Percentiles rank a stretch among this genome's conserved stretches.
Conservation (phyloP, 2,329 filamentous ascomycete species). For the Diaporthe amygdali region DNA sequence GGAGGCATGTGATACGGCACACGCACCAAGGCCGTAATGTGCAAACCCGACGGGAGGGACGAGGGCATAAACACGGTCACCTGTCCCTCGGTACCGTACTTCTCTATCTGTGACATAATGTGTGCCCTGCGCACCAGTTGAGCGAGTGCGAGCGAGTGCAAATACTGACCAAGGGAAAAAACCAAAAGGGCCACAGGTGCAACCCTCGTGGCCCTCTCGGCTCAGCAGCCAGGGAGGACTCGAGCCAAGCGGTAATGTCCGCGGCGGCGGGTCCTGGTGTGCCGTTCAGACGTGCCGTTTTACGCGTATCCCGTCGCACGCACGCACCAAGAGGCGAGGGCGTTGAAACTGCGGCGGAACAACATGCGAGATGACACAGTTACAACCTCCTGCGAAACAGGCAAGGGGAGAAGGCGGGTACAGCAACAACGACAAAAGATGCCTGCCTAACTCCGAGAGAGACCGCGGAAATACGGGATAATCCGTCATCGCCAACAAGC, state of each 20-base stretch:
- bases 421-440: not conserved
- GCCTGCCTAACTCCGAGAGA: no score
- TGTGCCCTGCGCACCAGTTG: not conserved
- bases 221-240: not conserved
- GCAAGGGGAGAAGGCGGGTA: not conserved
- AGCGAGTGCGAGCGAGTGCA: not conserved
- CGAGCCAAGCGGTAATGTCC: not conserved
- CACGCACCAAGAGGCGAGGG: not conserved
- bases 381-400: slow-evolving; percentile 4
- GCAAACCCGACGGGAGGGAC: slow-evolving; percentile 21
- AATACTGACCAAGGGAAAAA: not conserved
- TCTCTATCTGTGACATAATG: not conserved
- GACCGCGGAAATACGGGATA: slow-evolving; percentile 8
- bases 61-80: not conserved
- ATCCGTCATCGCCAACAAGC: no score
- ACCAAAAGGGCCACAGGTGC: slow-evolving; percentile 7
- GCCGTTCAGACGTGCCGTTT: not conserved
- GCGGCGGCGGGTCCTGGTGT: not conserved
- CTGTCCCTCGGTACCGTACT: not conserved
- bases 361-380: slow-evolving; percentile 2
- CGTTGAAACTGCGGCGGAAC: not conserved
- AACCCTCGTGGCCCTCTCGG: not conserved
- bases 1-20: not conserved
- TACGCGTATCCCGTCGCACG: not conserved
- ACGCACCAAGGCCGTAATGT: slow-evolving; percentile 21